These are phyloP conservation scores for Chaetomiaceae sp. DNA, from an alignment of 2,329 filamentous ascomycete genomes.

Conservation along the genomic window DNA sequence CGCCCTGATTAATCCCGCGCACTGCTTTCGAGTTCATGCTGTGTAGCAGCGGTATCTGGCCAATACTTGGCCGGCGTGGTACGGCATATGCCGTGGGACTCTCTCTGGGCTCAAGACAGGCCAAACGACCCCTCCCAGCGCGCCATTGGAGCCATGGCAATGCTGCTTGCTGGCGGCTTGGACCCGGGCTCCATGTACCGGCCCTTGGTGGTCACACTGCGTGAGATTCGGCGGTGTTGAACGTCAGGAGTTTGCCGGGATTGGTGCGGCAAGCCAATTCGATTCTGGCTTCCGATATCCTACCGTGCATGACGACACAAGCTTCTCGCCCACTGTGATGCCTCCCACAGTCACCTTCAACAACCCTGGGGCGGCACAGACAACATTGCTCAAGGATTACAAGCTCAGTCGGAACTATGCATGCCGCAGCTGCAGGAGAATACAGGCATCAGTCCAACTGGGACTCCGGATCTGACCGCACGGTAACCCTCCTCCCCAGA, in stretches of 20 bases:
- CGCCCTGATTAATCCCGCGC: background rate
- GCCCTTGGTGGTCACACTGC: background rate
- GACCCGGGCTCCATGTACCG: background rate
- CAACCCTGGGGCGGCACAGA: background rate
- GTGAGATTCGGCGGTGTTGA: background rate
- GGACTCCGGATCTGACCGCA: conserved; percentile 21
- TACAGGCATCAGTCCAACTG: conserved; percentile 24
- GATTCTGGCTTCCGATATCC: too few species aligned
- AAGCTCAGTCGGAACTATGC: conserved; percentile 4
- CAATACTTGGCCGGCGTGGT: conserved; percentile 5
- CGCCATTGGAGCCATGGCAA: background rate
- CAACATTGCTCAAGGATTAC: too few species aligned
- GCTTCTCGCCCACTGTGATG: conserved; percentile 9
- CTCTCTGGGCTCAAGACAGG: background rate
- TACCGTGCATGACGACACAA: background rate
- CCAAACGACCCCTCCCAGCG: background rate
- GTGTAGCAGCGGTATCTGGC: background rate
- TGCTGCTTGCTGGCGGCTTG: background rate
- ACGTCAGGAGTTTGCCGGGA: background rate
- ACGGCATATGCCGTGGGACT: conserved; percentile 20
- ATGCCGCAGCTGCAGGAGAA: conserved; percentile 11
- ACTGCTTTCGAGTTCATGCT: background rate
- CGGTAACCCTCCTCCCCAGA: conserved; percentile 26
- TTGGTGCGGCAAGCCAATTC: background rate
- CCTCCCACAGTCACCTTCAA: too few species aligned